Evolutionary conservation across 306 rosid genomes (phyloP).

Genomic region (Vicia sativa): DNA sequence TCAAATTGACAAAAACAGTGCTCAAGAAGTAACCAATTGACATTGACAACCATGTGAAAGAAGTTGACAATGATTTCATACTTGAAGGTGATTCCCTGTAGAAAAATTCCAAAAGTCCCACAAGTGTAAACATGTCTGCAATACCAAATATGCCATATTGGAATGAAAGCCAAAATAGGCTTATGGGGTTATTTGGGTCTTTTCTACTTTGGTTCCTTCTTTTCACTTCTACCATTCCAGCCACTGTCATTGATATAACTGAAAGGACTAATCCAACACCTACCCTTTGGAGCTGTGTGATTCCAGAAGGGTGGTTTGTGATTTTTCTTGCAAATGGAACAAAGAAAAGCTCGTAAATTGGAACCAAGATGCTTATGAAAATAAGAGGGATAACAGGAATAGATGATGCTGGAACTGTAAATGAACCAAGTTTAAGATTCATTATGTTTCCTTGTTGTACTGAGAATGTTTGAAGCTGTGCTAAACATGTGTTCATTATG

Average conservation of each 20-base stretch:
- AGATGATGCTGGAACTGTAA: constrained; percentile 71
- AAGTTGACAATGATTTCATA: constrained; percentile 81
- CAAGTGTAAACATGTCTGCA: constrained; percentile 88
- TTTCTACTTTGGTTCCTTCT: constrained; percentile 54
- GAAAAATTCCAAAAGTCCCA: constrained; percentile 77
- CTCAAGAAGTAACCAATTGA: constrained; percentile 79
- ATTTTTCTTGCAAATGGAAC: constrained; percentile 77
- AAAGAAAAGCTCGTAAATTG: constrained; percentile 67
- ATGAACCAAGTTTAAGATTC: constrained; percentile 59
- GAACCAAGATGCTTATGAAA: constrained; percentile 66
- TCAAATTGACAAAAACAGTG: constrained; percentile 55
- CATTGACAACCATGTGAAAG: constrained; percentile 68
- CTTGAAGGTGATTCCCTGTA: constrained; percentile 73
- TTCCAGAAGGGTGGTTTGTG: constrained; percentile 74
- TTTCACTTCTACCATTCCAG: constrained; percentile 69
- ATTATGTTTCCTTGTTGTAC: constrained; percentile 70
- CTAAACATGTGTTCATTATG: constrained; percentile 84
- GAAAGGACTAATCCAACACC: constrained; percentile 79
- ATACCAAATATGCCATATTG: constrained; percentile 80
- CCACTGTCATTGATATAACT: constrained; percentile 69
- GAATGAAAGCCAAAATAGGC: constrained; percentile 77
- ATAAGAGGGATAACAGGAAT: constrained; percentile 73
- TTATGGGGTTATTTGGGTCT: constrained; percentile 51
- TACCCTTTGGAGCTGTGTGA: constrained; percentile 81
- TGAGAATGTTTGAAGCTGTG: constrained; percentile 91